phyloP scores from a whole-genome alignment of 2,329 filamentous ascomycete genomes.

The Botrytis paeoniae region DNA sequence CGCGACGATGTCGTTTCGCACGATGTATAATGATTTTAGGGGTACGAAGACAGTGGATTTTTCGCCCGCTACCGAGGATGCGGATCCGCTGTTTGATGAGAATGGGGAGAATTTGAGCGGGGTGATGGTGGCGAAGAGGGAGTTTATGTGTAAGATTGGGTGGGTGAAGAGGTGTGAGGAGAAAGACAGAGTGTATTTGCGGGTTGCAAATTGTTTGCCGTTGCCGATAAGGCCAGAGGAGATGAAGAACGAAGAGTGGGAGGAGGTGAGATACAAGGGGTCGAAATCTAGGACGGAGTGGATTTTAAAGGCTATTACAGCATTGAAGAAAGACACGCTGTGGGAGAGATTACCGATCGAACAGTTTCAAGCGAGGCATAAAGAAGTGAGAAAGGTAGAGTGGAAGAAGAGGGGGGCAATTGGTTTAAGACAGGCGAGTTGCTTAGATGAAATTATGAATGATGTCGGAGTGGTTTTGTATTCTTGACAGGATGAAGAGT shows the following conservation, averaged over 20 bases:
- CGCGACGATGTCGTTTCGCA: neutral
- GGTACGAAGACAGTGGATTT: neutral
- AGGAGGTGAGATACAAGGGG: neutral
- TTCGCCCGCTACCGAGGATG: neutral
- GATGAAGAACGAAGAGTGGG: neutral
- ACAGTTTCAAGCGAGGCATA: neutral
- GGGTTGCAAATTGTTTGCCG: neutral
- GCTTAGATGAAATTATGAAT: neutral
- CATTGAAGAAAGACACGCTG: neutral
- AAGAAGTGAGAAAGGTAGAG: neutral
- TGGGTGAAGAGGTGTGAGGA: neutral
- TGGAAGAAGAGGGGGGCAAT: neutral
- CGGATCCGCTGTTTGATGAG: neutral
- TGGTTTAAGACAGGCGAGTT: neutral
- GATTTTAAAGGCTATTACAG: neutral
- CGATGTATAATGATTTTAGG: neutral
- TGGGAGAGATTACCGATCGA: neutral
- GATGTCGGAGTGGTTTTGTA: neutral
- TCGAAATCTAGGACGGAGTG: neutral
- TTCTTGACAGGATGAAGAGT: neutral
- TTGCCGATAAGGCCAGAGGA: neutral
- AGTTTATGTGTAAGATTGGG: neutral
- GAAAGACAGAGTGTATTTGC: neutral
- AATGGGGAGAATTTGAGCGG: neutral
- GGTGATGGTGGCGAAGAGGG: neutral